A percentile compares a stretch with the other conserved stretches of the same genome.
Evolutionary conservation across 176 grass and related monocot genomes (phyloP).

Genomic region (Ensete glaucum): DNA sequence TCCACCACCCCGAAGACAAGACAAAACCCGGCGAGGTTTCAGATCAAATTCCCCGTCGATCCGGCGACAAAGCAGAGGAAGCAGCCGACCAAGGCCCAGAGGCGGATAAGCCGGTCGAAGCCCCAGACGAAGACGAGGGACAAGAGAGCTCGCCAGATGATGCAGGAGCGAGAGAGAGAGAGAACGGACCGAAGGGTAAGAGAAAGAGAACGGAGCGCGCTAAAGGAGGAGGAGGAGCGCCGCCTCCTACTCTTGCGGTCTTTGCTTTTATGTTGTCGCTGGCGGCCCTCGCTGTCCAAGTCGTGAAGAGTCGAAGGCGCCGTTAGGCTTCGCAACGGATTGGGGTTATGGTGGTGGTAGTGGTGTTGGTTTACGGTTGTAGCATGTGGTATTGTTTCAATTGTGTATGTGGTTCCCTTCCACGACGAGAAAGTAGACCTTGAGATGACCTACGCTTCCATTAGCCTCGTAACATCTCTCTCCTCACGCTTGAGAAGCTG

Average conservation of each 20-base stretch:
- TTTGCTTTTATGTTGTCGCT: not conserved
- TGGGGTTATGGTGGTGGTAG: no score
- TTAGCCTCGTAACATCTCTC: conserved; percentile 3
- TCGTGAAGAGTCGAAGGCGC: not conserved
- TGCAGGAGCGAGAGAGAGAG: not conserved
- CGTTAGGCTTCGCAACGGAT: not conserved
- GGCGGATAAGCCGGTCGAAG: not conserved
- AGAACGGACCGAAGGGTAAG: not conserved
- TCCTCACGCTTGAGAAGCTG: conserved; percentile 27
- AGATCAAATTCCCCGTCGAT: no score
- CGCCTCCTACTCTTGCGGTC: not conserved
- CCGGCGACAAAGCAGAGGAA: no score
- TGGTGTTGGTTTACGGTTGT: no score
- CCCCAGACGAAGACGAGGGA: not conserved
- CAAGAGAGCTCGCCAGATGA: not conserved
- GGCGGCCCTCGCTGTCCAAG: not conserved
- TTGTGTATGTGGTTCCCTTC: no score
- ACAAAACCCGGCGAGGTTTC: no score
- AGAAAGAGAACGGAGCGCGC: not conserved
- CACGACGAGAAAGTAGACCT: no score
- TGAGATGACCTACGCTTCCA: not conserved
- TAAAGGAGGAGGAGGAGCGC: not conserved
- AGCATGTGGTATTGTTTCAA: no score
- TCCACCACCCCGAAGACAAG: no score
- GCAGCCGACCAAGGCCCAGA: not conserved